Base-by-base conservation (phyloP, 805 yeast species). In the Monosporozyma siamensis region DNA sequence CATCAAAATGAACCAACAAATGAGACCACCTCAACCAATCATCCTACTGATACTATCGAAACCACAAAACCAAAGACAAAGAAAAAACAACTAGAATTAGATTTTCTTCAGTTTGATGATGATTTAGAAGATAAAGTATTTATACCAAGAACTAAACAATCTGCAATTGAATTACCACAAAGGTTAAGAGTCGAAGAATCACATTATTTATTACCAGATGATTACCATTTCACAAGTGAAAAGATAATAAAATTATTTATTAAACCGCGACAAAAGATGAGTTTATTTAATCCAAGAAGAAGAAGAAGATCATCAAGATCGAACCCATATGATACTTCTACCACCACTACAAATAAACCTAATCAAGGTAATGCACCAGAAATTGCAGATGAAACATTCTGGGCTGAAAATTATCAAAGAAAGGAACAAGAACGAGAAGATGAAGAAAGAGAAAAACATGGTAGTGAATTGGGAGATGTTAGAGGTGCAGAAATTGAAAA, bases 201-300 rank as follows among this genome's bases (percentile, higher is more conserved):
- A 29, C 67, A 67, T 39, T 72, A 75, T 52, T 56, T 77, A 35
- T 63, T 86, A 6, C 95, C 95, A 0, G 80, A 78, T 49, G 95
- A 86, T 58, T 68, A 75, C 47, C 79, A 74, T 48, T 86, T 83
- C 60, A 74, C 81, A 5, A 78, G 95, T 0, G 75, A 75, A 39
- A 72, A 77, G 44, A 70, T 90, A 43, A 74, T 83, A 7, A 73
- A 72, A 44, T 66, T 86, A 26, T 84, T 84, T 55, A 64, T 80
- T 37, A 84, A 83, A 56, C 94, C 95, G 3, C 56, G 57, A 10
- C 68, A 68, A 41, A 59, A 68, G 31, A 65, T 74, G 55, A 56
- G 65, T 42, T 48, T 68, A 20, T 62, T 60, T 31, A 50, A 49
- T 30, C 49, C 47, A 42, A 18, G 39, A 23, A 34, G 15, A 22